Evolutionary conservation across 768 basidiomycete genomes (phyloP).

Genomic region (Phaffia australis): DNA sequence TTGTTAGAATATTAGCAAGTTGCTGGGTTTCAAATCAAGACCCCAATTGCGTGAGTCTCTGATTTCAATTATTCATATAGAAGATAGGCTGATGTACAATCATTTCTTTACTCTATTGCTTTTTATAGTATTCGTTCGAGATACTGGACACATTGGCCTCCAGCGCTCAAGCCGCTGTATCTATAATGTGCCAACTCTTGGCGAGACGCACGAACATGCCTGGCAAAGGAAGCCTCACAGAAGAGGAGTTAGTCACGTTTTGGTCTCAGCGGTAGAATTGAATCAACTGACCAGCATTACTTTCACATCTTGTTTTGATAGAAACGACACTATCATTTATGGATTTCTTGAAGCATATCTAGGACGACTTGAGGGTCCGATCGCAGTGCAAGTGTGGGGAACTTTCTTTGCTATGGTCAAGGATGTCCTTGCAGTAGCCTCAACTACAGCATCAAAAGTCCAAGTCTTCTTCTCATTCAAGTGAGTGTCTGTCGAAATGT

Average conservation of each 20-base stretch:
- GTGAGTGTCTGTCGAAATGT: constrained; percentile 40
- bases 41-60: not conserved
- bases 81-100: not conserved
- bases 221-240: not conserved
- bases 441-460: constrained; percentile 54
- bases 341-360: constrained; percentile 82
- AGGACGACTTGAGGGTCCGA: constrained; percentile 68
- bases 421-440: constrained; percentile 52
- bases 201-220: not conserved
- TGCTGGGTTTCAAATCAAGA: constrained; percentile 48
- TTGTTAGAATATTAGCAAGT: constrained; percentile 69
- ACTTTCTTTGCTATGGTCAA: constrained; percentile 65
- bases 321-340: constrained; percentile 63
- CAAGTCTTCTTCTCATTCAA: constrained; percentile 61
- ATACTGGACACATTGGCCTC: constrained; percentile 71
- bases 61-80: not conserved
- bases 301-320: constrained; percentile 32
- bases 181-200: constrained; percentile 70
- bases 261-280: not conserved
- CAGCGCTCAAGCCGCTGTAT: constrained; percentile 74
- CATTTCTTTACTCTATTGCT: not conserved
- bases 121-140: constrained; percentile 53
- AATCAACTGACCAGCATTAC: not conserved
- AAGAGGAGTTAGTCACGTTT: too few species aligned
- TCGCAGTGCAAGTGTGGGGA: constrained; percentile 85